A percentile compares a stretch with the other conserved stretches of the same genome.
phyloP scores from a whole-genome alignment of 1,284 basidiomycete species.

The Tilletiaria anomala region DNA sequence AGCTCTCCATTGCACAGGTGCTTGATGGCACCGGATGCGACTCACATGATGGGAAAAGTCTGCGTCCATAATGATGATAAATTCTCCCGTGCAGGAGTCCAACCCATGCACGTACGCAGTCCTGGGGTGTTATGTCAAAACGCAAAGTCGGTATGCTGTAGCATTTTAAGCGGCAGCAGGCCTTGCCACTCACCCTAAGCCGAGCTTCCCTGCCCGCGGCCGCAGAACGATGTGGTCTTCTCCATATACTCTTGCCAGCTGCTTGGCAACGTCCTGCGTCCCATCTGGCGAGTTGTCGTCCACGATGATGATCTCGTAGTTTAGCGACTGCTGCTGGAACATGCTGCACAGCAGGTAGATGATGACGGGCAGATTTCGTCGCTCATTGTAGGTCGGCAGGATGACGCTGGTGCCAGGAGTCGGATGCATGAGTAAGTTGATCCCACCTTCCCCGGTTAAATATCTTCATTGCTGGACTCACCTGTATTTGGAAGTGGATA shows the following conservation, averaged over 20 bases:
- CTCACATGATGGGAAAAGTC: constrained; percentile 85
- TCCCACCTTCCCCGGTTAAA: too few species aligned
- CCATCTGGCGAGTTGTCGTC: constrained; percentile 85
- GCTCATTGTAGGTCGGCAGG: constrained; percentile 80
- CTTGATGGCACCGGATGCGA: constrained; percentile 6
- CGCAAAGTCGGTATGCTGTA: background rate
- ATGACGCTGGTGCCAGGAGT: too few species aligned
- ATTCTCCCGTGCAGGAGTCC: constrained; percentile 74
- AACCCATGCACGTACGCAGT: constrained; percentile 85
- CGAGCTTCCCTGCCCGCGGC: constrained; percentile 73
- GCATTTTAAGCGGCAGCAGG: background rate
- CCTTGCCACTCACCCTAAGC: constrained; percentile 53
- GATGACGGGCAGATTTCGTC: constrained; percentile 76
- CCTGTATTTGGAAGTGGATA: constrained; percentile 1
- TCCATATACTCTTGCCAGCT: constrained; percentile 63
- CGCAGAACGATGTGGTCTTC: constrained; percentile 69
- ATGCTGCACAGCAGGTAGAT: constrained; percentile 17
- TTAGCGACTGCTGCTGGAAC: constrained; percentile 16
- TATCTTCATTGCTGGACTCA: too few species aligned
- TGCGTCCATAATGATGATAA: constrained; percentile 91
- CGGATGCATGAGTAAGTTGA: too few species aligned
- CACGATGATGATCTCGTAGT: constrained; percentile 76
- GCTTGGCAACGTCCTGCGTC: constrained; percentile 67
- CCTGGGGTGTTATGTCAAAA: constrained; percentile 41
- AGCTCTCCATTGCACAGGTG: background rate